Evolutionary conservation across 768 basidiomycete species (phyloP).

Genomic region (Megacollybia marginata): DNA sequence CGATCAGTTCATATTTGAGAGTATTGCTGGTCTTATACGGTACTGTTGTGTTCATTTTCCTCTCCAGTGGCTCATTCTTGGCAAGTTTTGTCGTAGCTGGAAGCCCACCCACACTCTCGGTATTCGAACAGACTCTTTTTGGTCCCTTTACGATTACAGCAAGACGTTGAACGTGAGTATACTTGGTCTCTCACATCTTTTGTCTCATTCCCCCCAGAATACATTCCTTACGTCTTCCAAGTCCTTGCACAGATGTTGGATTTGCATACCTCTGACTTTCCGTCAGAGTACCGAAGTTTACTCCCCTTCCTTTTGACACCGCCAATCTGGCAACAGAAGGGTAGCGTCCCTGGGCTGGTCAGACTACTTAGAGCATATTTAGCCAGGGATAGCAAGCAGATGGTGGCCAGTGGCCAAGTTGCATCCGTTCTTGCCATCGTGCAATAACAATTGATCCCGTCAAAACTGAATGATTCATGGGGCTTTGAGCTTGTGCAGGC

Average conservation of each 20-base stretch:
- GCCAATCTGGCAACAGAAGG: constrained; percentile 86
- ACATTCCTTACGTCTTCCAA: constrained; percentile 96
- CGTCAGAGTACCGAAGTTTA: constrained; percentile 69
- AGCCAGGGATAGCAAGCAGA: constrained; percentile 55
- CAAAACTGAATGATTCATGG: constrained; percentile 82
- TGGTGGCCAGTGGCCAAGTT: constrained; percentile 67
- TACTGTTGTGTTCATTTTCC: constrained; percentile 17
- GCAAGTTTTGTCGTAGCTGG: constrained; percentile 75
- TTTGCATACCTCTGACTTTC: constrained; percentile 58
- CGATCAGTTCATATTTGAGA: constrained; percentile 97
- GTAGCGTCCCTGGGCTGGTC: constrained; percentile 90
- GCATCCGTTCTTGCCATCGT: constrained; percentile 77
- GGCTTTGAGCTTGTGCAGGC: constrained; percentile 86
- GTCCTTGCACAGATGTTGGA: constrained; percentile 94
- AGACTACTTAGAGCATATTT: constrained; percentile 83
- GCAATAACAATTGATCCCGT: constrained; percentile 85
- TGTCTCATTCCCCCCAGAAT: constrained; percentile 48
- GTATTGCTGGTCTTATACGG: constrained; percentile 90
- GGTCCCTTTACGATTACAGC: constrained; percentile 80
- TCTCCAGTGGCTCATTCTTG: background rate
- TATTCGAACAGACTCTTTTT: constrained; percentile 79
- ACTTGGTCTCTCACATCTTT: background rate
- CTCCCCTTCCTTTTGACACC: constrained; percentile 82
- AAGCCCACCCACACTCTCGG: constrained; percentile 54
- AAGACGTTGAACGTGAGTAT: constrained; percentile 86